Evolutionary conservation across 2,329 filamentous ascomycete genomes (phyloP), one percentile per base, ranked within the genome.

Genomic region (Sodiomyces alkalinus): DNA sequence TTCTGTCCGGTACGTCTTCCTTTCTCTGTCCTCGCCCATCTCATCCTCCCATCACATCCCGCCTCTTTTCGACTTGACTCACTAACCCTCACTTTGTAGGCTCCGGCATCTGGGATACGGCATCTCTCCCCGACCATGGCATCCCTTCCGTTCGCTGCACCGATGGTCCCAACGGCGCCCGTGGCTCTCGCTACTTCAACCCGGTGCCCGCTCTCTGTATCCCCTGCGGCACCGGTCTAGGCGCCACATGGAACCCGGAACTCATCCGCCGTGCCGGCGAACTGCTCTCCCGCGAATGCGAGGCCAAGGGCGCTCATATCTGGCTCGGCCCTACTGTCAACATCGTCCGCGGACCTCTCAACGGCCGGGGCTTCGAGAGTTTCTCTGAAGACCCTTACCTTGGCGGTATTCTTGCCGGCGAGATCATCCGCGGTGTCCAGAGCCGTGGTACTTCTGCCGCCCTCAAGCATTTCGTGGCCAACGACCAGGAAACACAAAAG

Each of bases 281-380:
- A n/a, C 25, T 33, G 2, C 36, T 36, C 3, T 28, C 27, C 3
- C 29, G 36, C 5, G 42, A 45, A 15, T 38, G 35, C 7, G 34
- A 44, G 25, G 38, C 36, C 6, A 74, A 75, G 41, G 65, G 66
- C 9, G 61, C 66, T 3, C 58, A 73, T 29, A 55, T 75, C 5
- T 52, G 74, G 10, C 53, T 77, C 16, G 71, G 65, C 1, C 71
- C 70, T 1, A 75, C 71, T 0, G 64, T 76, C 18, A 74, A 72
- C 43, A 68, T 71, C 45, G 66, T 74, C 38, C 60, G 72, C 17
- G 67, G 62, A 3, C 73, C 71, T 3, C 55, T 76, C 0, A 69
- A 68, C 19, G 73, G 70, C 4, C 60, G 71, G 30, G 70, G 69
- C 25, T 77, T 76, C 35, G 73, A 78, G 43, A 70, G 68, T 0